Evolutionary conservation across 352 stramenopile species (phyloP), one percentile per base, ranked within the genome.

Genomic region (Thraustotheca clavata): DNA sequence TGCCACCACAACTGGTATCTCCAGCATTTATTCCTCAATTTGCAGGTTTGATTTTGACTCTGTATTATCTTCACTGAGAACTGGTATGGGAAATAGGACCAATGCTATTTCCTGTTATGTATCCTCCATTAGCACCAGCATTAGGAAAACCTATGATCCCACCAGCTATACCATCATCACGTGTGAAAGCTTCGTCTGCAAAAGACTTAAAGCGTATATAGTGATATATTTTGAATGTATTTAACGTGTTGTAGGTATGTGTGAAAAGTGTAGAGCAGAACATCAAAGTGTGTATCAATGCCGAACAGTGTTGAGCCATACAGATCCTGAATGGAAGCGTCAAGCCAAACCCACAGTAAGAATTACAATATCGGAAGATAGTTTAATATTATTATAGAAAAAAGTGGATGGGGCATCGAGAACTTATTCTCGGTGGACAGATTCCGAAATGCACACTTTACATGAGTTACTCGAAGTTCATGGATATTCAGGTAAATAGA

Each of bases 221-320:
- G n/a, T n/a, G n/a, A n/a, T n/a, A n/a, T n/a, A n/a, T n/a, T n/a
- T n/a, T n/a, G n/a, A n/a, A n/a, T n/a, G n/a, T n/a, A n/a, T n/a
- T n/a, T n/a, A n/a, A n/a, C n/a, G n/a, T n/a, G n/a, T n/a, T 40
- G n/a, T 49, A 62, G 55, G 77, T 41, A 81, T 88, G 70, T 91
- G 82, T 31, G 77, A 83, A 57, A 74, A 82, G 4, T 91, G 82
- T 57, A 75, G 77, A 11, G 84, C 86, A 33, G 66, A 77, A 35
- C 82, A 91, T 49, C 75, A 79, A 16, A 88, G 82, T 49, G 60
- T 88, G 32, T 74, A 83, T 22, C 70, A 78, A 39, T 91, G 82
- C 59, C 82, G 82, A 20, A 75, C 84, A n/a, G 74, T 76, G 18
- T 72, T 87, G 8, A 73, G 78, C 24, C 82, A 91, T 66, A 88